Percentiles rank a stretch among this genome's conserved stretches.
phyloP scores from a whole-genome alignment of 352 stramenopile species.

The Phytophthora capsici region DNA sequence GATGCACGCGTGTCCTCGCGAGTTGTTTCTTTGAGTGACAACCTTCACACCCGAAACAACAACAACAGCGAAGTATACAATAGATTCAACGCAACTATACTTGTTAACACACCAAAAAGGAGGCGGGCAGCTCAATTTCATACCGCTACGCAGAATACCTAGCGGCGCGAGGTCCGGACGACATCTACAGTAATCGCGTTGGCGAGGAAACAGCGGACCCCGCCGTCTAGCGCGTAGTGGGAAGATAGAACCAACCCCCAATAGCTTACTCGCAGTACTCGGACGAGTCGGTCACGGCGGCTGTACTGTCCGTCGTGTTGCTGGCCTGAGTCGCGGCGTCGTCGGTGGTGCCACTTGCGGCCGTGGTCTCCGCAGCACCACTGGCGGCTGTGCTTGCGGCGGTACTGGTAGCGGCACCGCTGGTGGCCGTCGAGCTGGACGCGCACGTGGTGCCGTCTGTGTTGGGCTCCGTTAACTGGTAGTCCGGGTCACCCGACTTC shows the following conservation, averaged over 20 bases:
- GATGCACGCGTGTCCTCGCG: neutral
- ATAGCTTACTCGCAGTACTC: constrained; percentile 43
- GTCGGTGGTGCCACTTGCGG: constrained; percentile 20
- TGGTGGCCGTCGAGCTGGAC: constrained; percentile 24
- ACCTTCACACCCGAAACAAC: neutral
- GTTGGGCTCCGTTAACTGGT: constrained; percentile 41
- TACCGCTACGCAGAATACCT: constrained; percentile 28
- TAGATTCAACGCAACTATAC: constrained; percentile 34
- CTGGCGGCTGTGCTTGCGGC: constrained; percentile 2
- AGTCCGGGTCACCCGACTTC: constrained; percentile 43
- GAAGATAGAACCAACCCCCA: neutral
- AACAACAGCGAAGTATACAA: neutral
- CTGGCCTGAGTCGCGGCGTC: constrained; percentile 21
- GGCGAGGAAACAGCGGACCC: neutral
- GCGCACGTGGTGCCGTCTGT: constrained; percentile 43
- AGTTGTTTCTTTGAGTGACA: too few species aligned
- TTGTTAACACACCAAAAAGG: constrained; percentile 34
- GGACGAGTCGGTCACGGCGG: constrained; percentile 33
- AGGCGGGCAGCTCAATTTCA: constrained; percentile 27
- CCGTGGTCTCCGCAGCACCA: constrained; percentile 11
- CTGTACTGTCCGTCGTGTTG: constrained; percentile 25
- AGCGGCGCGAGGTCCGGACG: constrained; percentile 12
- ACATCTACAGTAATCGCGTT: constrained; percentile 9
- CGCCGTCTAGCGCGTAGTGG: constrained; percentile 18
- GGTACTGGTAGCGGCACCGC: constrained; percentile 24